Evolutionary conservation across 2,329 filamentous ascomycete genomes (phyloP).

Genomic region (Niveomyces coronatus): DNA sequence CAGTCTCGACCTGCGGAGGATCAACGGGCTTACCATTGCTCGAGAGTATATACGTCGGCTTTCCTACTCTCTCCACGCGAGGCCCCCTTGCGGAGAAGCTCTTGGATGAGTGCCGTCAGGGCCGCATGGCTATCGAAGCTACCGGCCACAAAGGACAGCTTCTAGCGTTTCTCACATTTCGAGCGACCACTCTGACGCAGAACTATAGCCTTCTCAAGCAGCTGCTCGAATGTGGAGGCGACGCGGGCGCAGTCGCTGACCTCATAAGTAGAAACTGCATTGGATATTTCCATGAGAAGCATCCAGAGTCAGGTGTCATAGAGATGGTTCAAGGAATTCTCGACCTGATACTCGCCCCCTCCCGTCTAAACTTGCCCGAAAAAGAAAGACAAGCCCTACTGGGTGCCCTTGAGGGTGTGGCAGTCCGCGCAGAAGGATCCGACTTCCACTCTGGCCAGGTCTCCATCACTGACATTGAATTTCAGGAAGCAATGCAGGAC

Average conservation of each 20-base stretch:
- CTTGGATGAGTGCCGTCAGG: constrained; percentile 10
- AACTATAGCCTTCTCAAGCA: constrained; percentile 17
- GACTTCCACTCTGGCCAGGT: background rate
- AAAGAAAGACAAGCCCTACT: constrained; percentile 2
- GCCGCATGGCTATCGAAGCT: background rate
- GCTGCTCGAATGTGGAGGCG: constrained; percentile 12
- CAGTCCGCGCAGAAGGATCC: background rate
- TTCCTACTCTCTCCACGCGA: background rate
- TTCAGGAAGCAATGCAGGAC: constrained; percentile 15
- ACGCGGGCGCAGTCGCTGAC: constrained; percentile 14
- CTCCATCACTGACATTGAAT: constrained; percentile 13
- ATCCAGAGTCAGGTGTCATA: background rate
- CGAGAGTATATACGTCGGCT: constrained; percentile 10
- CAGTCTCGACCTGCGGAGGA: constrained; percentile 1
- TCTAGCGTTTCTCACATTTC: constrained; percentile 17
- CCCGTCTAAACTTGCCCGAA: constrained; percentile 2
- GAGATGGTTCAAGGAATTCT: constrained; percentile 5
- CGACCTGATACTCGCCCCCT: constrained; percentile 7
- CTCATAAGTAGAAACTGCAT: constrained; percentile 5
- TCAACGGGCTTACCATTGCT: too few relatives aligned
- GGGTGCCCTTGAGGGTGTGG: constrained; percentile 1
- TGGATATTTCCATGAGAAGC: background rate
- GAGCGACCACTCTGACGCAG: constrained; percentile 16
- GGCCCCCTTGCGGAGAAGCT: constrained; percentile 13
- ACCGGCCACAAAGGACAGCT: constrained; percentile 1